Evolutionary conservation across 805 yeast genomes (phyloP), one percentile per base, ranked within the genome.

Genomic region (Maudiozyma pseudohumilis): DNA sequence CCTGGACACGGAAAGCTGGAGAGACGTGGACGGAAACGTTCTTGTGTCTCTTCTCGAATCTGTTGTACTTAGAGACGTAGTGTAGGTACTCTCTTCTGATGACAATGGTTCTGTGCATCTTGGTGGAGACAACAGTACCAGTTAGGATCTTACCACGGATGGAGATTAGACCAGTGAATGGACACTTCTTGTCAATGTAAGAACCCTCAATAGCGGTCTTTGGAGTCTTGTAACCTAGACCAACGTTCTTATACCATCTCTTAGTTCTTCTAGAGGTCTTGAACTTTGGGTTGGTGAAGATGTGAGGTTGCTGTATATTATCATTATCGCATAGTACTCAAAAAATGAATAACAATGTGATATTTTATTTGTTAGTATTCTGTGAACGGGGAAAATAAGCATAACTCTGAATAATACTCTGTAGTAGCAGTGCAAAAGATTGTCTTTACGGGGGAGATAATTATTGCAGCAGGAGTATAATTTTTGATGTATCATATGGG

Each of bases 11-110:
- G 97, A 92, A 92, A 72, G 97, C 97, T 75, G 99, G 99, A 56
- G 97, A 89, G 64, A 92, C 85, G 77, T 92, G 99, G 63, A 96
- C 99, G 69, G 99, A 94, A 52, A 92, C 79, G 82, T 92, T 92
- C 92, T 92, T 92, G 85, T 92, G 99, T 79, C 99, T 87, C 85
- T 92, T 92, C 79, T 92, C 99, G 85, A 87, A 92, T 84, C 99
- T 88, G 95, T 89, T 92, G 79, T 92, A 92, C 82, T 92, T 92
- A 73, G 97, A 95, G 71, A 92, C 84, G 77, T 86, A 92, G 78
- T 92, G 99, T 70, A 92, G 85, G 94, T 92, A 92, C 69, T 92
- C 97, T 77, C 99, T 89, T 82, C 98, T 88, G 77, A 92, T 84
- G 70, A 92, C 82, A 76, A 92, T 83, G 64, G 99, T 92, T 80